Evolutionary conservation across 257 asterid species (phyloP), one percentile per base, ranked within the genome.

Genomic region (Petrea volubilis): DNA sequence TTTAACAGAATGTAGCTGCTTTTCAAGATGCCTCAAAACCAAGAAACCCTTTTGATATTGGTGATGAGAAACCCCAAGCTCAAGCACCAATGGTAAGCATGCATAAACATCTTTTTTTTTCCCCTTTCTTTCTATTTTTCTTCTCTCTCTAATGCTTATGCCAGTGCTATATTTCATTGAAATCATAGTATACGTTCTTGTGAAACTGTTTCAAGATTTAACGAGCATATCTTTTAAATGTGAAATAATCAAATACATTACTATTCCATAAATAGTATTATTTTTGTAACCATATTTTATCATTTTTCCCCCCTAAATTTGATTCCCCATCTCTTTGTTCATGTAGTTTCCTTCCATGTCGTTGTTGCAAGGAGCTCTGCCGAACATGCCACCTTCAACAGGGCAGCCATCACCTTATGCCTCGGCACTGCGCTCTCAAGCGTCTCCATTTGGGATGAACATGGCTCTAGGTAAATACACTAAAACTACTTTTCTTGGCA

Each of bases 1-100:
- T 60, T 50, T 55, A n/a, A 70, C 83, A 90, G 97, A 17, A 85
- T 31, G 59, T 67, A 43, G 73, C 79, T 25, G 69, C 81, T 75
- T 79, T 57, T 58, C 75, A 55, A 2, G 75, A 52, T 82, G 66
- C 83, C 0, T 33, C 84, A 51, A 85, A 59, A 60, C 79, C 97
- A 66, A 83, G 72, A 56, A 92, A 92, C 64, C 98, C 97, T 0
- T 92, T 92, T 41, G 95, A 92, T 68, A 47, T 82, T 70, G 86
- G 78, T 68, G 87, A 82, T 44, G 88, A 78, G 18, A 64, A 71
- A 14, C 77, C 71, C 73, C 88, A 78, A 73, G 77, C 71, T 75
- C 88, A 80, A 81, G 71, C 82, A 72, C 41, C 87, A 60, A 59
- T 21, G 80, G 97, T 92, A 84, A 38, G 92, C 66, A 53, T 52